A percentile compares a stretch with the other conserved stretches of the same genome.
Conservation (phyloP, 306 rosid species). For the Benincasa hispida region DNA sequence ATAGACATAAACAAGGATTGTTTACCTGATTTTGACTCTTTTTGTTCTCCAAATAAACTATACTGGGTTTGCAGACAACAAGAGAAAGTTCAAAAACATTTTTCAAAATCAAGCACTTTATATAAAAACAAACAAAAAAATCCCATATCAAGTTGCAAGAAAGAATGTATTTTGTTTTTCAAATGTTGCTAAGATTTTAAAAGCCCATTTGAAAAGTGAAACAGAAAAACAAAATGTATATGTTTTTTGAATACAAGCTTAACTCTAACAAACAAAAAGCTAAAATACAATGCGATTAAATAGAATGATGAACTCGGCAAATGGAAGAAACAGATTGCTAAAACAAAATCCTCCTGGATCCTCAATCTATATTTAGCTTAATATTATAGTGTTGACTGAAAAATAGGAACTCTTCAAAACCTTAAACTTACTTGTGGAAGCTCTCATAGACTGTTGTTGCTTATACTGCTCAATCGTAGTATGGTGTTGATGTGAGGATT, state of each 20-base stretch:
- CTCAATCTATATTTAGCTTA: neutral
- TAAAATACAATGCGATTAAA: neutral
- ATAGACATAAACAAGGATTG: no score
- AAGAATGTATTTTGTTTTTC: neutral
- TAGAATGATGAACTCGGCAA: neutral
- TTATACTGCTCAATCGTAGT: neutral
- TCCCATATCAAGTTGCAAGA: neutral
- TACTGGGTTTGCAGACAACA: no score
- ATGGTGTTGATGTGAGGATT: neutral
- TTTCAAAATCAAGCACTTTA: no score
- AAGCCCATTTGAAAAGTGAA: neutral
- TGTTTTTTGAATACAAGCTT: neutral
- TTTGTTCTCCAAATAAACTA: no score
- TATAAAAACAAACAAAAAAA: no score
- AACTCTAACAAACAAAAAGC: neutral
- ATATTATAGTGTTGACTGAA: neutral
- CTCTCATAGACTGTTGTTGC: neutral
- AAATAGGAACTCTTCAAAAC: neutral
- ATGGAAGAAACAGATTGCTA: neutral
- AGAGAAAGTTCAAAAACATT: no score
- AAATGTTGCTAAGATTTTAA: neutral
- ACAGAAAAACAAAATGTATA: neutral
- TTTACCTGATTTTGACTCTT: no score
- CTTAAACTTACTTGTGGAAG: neutral
- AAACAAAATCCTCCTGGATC: neutral